Base-by-base conservation (phyloP, 2,329 filamentous ascomycete genomes). In the Ceratocystis smalleyi region DNA sequence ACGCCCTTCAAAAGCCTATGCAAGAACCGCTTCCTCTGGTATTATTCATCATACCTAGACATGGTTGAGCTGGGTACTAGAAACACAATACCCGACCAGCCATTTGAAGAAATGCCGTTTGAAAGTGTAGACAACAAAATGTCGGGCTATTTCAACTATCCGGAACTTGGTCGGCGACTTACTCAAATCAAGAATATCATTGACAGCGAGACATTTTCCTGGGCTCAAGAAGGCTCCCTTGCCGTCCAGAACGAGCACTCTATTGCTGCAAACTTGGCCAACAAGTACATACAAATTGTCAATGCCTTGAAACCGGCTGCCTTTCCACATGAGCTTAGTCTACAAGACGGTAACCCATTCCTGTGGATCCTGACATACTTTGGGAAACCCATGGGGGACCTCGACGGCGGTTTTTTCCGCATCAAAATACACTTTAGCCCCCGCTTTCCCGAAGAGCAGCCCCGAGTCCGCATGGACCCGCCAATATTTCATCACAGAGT, bases 11-110 rank as follows among this genome's bases (percentile, higher is more conserved):
- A 85, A 69, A 92, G 97, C 71, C 78, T 96, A 4, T 89, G 87
- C 79, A 97, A 97, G 75, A 85, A 88, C 45, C 84, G 91, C 1
- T 96, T 97, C 72, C 77, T 97, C 15, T 97, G 94, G 94, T 97
- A 97, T 75, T 95, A 89, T 73, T 88, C 95, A 69, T 88, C 88
- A 2, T 97, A 97, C 71, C 77, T 94, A 24, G 77, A 81, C 2
- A 81, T 86, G 1, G 85, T 95, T 62, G 79, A 84, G 45, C 80
- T 84, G 66, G 87, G 85, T 32, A 81, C 79, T 69, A 73, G 77
- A 30, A 83, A 88, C 69, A 82, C 86, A 64, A 80, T 81, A 67
- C 83, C 86, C 66, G 81, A 83, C 2, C 76, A 83, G 45, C 67
- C 72, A 0, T 97, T 99, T 70, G 74, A 77, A n/a, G 81, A 81